phyloP scores from a whole-genome alignment of 306 rosid species.

The Morella rubra region DNA sequence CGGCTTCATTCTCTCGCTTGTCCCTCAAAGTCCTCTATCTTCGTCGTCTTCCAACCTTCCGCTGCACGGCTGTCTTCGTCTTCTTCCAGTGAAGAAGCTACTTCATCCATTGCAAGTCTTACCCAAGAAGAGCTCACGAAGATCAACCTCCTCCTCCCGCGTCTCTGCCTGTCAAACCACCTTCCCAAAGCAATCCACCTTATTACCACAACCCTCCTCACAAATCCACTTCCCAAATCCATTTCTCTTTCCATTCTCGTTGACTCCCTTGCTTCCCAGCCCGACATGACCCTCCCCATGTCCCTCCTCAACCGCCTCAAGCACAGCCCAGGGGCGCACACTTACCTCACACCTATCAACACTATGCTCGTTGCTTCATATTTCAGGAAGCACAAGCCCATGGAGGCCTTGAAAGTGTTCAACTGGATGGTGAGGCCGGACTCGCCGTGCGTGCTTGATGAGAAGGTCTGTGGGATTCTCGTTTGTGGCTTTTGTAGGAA shows the following conservation, averaged over 20 bases:
- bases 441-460: constrained; percentile 45
- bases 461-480: constrained; percentile 34
- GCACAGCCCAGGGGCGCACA: constrained; percentile 38
- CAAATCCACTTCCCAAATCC: constrained; percentile 49
- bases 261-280: constrained; percentile 50
- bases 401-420: constrained; percentile 53
- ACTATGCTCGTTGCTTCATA: constrained; percentile 47
- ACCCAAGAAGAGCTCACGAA: constrained; percentile 37
- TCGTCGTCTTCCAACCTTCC: background rate
- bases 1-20: background rate
- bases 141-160: constrained; percentile 60
- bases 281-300: constrained; percentile 49
- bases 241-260: constrained; percentile 43
- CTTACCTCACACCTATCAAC: constrained; percentile 35
- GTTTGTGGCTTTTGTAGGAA: constrained; percentile 44
- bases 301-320: constrained; percentile 62
- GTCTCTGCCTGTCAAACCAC: constrained; percentile 53
- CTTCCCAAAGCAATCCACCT: constrained; percentile 52
- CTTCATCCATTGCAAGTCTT: constrained; percentile 19
- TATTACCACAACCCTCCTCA: constrained; percentile 44
- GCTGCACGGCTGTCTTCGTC: background rate
- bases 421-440: constrained; percentile 39
- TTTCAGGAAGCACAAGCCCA: constrained; percentile 26
- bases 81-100: constrained; percentile 12
- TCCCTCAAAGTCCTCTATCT: constrained; percentile 13